A percentile compares a stretch with the other conserved stretches of the same genome.
These are phyloP conservation scores for Heterobasidion annosum DNA, from an alignment of 1,284 basidiomycete species.

Conservation along the genomic window DNA sequence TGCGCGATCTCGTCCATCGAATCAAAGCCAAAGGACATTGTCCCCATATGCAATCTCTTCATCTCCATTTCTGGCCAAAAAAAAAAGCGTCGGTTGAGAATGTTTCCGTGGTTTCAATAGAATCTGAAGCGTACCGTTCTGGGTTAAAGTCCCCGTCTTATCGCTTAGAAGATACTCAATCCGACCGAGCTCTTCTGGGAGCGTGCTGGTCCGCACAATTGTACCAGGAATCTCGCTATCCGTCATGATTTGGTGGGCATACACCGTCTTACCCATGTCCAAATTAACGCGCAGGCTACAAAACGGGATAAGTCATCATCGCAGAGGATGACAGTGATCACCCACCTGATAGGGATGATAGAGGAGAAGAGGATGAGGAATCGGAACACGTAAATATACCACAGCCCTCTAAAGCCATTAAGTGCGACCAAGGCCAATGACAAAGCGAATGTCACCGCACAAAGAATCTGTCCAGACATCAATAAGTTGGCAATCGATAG, in stretches of 20 bases:
- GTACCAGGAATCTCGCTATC: constrained; percentile 92
- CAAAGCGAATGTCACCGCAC: constrained; percentile 87
- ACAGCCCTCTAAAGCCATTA: constrained; percentile 93
- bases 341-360: constrained; percentile 97
- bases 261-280: constrained; percentile 99
- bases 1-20: constrained; percentile 97
- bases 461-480: constrained; percentile 66
- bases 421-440: constrained; percentile 89
- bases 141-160: constrained; percentile 96
- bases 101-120: not conserved
- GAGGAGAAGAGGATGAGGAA: constrained; percentile 98
- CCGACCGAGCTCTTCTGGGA: constrained; percentile 94
- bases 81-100: not conserved
- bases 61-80: constrained; percentile 93
- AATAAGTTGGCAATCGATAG: not conserved
- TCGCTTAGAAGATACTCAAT: constrained; percentile 96
- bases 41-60: constrained; percentile 98
- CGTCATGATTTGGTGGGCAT: constrained; percentile 91
- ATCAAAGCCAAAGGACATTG: constrained; percentile 93
- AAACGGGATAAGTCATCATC: not conserved
- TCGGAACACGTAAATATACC: constrained; percentile 95
- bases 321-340: constrained; percentile 1
- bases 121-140: constrained; percentile 65
- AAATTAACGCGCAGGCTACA: constrained; percentile 91
- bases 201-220: constrained; percentile 92